These are phyloP conservation scores for Tetrahymena thermophila DNA, from an alignment of 73 alveolate species.

Conservation along the genomic window DNA sequence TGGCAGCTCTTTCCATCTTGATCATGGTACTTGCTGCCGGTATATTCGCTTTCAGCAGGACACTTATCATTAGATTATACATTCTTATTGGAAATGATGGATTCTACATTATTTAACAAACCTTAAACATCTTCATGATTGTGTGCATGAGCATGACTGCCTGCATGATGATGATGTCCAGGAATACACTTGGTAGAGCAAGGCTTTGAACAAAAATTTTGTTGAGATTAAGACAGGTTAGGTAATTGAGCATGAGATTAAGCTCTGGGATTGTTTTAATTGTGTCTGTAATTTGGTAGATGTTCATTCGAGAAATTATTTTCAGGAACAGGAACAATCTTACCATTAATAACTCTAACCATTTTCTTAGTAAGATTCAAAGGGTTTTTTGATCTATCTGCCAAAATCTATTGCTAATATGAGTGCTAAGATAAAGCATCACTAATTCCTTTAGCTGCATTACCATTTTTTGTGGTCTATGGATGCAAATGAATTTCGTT, in stretches of 20 bases:
- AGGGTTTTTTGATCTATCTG: neutral
- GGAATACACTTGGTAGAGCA: neutral
- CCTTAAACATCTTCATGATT: neutral
- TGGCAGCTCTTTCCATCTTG: neutral
- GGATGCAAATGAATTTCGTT: neutral
- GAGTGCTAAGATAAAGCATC: neutral
- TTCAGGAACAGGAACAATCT: neutral
- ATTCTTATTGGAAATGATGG: neutral
- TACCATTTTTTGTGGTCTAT: neutral
- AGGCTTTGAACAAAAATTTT: neutral
- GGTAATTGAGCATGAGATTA: neutral
- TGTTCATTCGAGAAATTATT: neutral
- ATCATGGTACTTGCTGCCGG: neutral
- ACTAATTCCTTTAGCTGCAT: neutral
- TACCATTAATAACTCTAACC: neutral
- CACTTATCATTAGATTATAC: neutral
- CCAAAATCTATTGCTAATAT: neutral
- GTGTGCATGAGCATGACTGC: neutral
- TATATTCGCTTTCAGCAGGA: neutral
- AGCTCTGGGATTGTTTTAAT: neutral
- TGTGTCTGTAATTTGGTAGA: neutral
- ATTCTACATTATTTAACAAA: neutral
- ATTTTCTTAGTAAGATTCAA: neutral
- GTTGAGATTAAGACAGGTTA: neutral
- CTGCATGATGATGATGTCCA: neutral